Evolutionary conservation across 106 monocot genomes (phyloP).

Genomic region (Dioscorea alata): DNA sequence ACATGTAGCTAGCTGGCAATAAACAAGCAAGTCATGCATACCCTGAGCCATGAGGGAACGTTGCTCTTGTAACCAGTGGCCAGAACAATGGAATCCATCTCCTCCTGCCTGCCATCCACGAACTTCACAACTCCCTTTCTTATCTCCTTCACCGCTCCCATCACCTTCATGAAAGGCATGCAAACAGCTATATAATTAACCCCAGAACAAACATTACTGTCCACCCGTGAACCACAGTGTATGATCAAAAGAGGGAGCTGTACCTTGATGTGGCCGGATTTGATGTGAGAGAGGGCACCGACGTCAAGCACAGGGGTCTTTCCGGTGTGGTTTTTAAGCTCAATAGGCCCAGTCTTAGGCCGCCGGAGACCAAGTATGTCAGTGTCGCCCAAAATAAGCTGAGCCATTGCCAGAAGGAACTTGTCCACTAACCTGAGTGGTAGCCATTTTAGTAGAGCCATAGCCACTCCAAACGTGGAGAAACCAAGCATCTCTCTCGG

Average conservation of each 20-base stretch:
- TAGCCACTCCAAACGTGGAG: constrained; percentile 86
- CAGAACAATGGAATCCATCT: constrained; percentile 73
- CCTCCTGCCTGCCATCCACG: constrained; percentile 75
- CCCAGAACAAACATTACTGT: background rate
- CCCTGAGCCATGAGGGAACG: constrained; percentile 93
- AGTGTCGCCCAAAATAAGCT: constrained; percentile 56
- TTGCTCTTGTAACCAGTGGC: constrained; percentile 97
- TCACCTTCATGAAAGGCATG: constrained; percentile 40
- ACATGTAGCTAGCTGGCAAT: background rate
- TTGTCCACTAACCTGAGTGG: constrained; percentile 69
- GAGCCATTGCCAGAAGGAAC: constrained; percentile 52
- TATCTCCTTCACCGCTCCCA: constrained; percentile 68
- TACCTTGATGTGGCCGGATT: constrained; percentile 77
- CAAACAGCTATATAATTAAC: too few species aligned
- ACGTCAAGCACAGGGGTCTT: constrained; percentile 92
- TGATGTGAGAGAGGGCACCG: constrained; percentile 65
- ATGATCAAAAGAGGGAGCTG: background rate
- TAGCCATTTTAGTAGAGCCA: constrained; percentile 71
- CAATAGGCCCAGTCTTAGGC: constrained; percentile 77
- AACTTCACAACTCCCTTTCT: constrained; percentile 66
- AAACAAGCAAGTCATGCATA: constrained; percentile 8
- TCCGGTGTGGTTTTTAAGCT: constrained; percentile 89
- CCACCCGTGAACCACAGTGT: background rate
- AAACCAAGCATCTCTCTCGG: constrained; percentile 80
- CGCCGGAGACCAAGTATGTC: constrained; percentile 56